Base-by-base conservation (phyloP, 768 basidiomycete genomes). In the Psilocybe sp. region DNA sequence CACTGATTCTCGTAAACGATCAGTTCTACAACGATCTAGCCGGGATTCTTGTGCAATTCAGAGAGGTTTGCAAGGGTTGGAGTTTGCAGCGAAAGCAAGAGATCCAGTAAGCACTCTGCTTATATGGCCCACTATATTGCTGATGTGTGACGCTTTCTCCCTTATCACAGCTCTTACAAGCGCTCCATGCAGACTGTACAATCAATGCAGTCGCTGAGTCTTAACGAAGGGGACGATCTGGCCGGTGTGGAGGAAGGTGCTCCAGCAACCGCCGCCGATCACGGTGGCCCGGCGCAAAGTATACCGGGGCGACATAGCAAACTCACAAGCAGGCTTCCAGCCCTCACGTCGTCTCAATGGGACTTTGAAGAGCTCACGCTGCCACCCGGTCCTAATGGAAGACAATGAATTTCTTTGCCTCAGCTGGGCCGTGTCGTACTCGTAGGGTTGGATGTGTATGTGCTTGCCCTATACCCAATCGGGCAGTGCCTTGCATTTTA, bases 21-120 rank as follows among this genome's bases (percentile, higher is more conserved):
- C 53, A 94, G 89, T 98, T 98, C 62, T 96, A 99, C 64, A 93
- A 92, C 53, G 88, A 91, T 59, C 78, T 98, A 47, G 77, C 81
- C 2, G 79, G 74, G 10, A 81, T 95, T 40, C 65, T 96, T 1
- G 69, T 75, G 5, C 79, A 85, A 52, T 90, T 92, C 72, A 87
- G 83, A 63, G 86, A 87, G 46, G 75, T 75, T 2, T 93, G 90
- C 63, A 80, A 79, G 57, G 74, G 75, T 4, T 97, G 92, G 89
- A 83, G 82, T 42, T 77, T 79, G 39, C 71, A 76, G 14, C 76
- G 95, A 37, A 79, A 84, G 52, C 78, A 84, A 43, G 91, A 95
- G 64, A 75, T 89, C 20, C 83, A 84, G 89, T 92, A 60, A 65
- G 85, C 58, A 18, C 43, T 16, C 19, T 41, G 16, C 34, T 15